Evolutionary conservation across 805 yeast genomes (phyloP).

Genomic region (Tetrapisispora arboricola): DNA sequence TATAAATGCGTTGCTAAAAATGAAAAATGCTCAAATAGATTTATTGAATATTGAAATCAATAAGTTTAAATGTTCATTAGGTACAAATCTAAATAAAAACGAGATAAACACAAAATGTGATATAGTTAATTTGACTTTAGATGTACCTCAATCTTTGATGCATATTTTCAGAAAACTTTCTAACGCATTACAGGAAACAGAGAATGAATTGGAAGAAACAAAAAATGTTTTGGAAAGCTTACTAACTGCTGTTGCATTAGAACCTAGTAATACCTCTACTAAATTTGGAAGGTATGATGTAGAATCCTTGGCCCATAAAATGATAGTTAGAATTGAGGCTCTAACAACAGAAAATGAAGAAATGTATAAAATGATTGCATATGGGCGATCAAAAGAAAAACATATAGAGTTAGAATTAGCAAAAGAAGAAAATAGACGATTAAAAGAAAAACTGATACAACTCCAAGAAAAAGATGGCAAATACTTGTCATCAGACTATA

Average conservation of each 20-base stretch:
- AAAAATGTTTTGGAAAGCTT: constrained; percentile 55
- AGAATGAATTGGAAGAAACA: constrained; percentile 48
- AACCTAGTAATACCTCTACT: constrained; percentile 37
- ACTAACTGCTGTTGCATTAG: constrained; percentile 43
- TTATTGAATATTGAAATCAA: constrained; percentile 37
- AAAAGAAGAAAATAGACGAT: constrained; percentile 39
- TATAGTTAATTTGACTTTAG: too few relatives aligned
- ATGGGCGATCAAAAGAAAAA: constrained; percentile 64
- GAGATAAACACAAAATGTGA: too few relatives aligned
- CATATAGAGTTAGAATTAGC: constrained; percentile 58
- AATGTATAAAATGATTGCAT: constrained; percentile 59
- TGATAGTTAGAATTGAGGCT: constrained; percentile 49
- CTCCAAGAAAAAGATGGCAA: constrained; percentile 2
- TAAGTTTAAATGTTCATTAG: constrained; percentile 26
- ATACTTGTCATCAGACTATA: neutral
- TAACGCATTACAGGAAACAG: constrained; percentile 36
- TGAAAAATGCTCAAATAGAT: constrained; percentile 44
- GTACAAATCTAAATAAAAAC: constrained; percentile 31
- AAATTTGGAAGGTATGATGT: constrained; percentile 58
- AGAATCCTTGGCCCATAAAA: constrained; percentile 64
- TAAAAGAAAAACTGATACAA: constrained; percentile 26
- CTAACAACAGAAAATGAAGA: constrained; percentile 61
- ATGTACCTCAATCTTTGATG: constrained; percentile 34
- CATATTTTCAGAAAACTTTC: constrained; percentile 41
- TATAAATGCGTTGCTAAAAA: constrained; percentile 40